Evolutionary conservation across 1,284 basidiomycete species (phyloP), one percentile per base, ranked within the genome.

Genomic region (Ustilago lituana): DNA sequence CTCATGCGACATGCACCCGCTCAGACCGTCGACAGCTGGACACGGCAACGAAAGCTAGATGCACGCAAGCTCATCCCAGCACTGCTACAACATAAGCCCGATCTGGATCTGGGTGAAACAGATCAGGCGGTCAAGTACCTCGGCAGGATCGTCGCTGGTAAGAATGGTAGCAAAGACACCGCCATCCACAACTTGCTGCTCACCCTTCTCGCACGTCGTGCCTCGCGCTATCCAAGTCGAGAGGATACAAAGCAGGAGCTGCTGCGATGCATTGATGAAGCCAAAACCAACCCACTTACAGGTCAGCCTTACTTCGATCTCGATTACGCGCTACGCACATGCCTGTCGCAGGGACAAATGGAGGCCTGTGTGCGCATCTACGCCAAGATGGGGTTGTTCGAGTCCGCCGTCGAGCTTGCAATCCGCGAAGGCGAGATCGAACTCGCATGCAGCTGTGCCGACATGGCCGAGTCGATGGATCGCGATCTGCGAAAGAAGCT

Each of bases 361-460:
- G 92, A 94, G 75, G 89, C 95, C 1, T 98, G 94, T 80, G 93
- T 98, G 37, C 90, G 93, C 76, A 95, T 99, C 57, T 98, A 98
- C 83, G 91, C 93, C 9, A 94, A 96, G 85, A 95, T 99, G 93
- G 94, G 93, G 0, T 84, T 98, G 46, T 97, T 90, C 85, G 96
- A 98, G 84, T 92, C 91, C 74, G 94, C 92, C 61, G 95, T 99
- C 19, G 94, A 98, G 82, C 86, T 98, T 32, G 96, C 96, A 0
- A 85, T 99, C 35, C 60, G 68, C 3, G 67, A 71, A 31, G 65
- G 64, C 41, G 82, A 83, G 44, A 47, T 83, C 20, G 88, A 88
- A 55, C 87, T 88, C 37, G 80, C 80, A 1, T 79, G 80, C 62
- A 55, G 54, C 35, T 79, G 77, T 45, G 79, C 78, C 4, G 77